A percentile compares a stretch with the other conserved stretches of the same genome.
phyloP scores from a whole-genome alignment of 2,329 filamentous ascomycete species.

The Trichoderma lentiforme region DNA sequence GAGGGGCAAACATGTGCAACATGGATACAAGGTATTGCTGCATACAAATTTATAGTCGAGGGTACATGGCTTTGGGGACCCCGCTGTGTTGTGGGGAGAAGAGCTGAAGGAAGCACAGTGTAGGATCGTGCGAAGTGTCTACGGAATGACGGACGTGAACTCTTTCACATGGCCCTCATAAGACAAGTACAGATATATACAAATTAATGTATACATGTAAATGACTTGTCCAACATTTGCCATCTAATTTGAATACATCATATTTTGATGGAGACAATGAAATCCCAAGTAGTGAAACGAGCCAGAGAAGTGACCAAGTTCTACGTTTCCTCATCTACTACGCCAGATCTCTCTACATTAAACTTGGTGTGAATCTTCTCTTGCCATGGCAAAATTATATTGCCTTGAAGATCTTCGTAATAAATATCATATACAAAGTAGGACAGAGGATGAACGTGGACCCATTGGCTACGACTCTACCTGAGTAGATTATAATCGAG shows the following conservation, averaged over 20 bases:
- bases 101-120: background rate
- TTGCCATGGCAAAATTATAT: background rate
- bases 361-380: background rate
- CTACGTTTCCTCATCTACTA: background rate
- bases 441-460: background rate
- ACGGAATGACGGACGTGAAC: background rate
- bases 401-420: background rate
- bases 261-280: background rate
- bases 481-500: no score
- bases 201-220: no score
- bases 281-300: background rate
- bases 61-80: background rate
- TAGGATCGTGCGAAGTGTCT: background rate
- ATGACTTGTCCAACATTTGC: no score
- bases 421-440: background rate
- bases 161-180: background rate
- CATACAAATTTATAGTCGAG: constrained; percentile 16
- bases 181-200: background rate
- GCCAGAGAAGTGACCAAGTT: background rate
- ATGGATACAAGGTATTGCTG: constrained; percentile 17
- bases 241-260: background rate
- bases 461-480: no score
- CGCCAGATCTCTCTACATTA: background rate
- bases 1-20: constrained; percentile 1
- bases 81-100: background rate